phyloP scores from a whole-genome alignment of 2,329 filamentous ascomycete genomes.

The Graphiopsis chlorocephala region DNA sequence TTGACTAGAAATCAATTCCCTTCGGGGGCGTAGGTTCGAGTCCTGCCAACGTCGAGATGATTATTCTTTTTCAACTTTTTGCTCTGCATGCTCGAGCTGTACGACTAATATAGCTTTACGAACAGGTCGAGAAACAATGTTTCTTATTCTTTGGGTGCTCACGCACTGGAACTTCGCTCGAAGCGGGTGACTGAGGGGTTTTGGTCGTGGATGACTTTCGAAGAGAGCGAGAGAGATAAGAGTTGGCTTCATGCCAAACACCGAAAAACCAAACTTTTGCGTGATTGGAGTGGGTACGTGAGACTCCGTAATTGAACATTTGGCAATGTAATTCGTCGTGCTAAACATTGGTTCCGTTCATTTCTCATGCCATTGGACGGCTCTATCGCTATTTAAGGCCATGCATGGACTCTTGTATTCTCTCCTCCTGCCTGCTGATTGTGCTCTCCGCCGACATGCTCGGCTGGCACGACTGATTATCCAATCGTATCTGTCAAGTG shows the following conservation, averaged over 20 bases:
- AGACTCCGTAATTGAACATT: too few relatives aligned
- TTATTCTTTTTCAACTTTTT: background rate
- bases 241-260: too few relatives aligned
- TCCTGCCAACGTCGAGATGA: constrained; percentile 17
- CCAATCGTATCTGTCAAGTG: background rate
- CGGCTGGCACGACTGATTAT: background rate
- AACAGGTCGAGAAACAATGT: too few relatives aligned
- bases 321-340: too few relatives aligned
- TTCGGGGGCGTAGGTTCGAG: constrained; percentile 22
- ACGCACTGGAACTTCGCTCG: too few relatives aligned
- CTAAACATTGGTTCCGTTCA: background rate
- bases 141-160: too few relatives aligned
- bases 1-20: constrained; percentile 23
- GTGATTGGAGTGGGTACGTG: too few relatives aligned
- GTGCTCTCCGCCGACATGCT: background rate
- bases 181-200: too few relatives aligned
- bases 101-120: too few relatives aligned
- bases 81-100: background rate
- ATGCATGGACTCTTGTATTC: background rate
- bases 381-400: background rate
- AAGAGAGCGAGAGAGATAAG: too few relatives aligned
- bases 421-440: background rate
- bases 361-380: background rate
- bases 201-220: too few relatives aligned
- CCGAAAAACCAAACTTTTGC: too few relatives aligned